phyloP scores from a whole-genome alignment of 2,329 filamentous ascomycete genomes.

The Fusarium drepaniforme region DNA sequence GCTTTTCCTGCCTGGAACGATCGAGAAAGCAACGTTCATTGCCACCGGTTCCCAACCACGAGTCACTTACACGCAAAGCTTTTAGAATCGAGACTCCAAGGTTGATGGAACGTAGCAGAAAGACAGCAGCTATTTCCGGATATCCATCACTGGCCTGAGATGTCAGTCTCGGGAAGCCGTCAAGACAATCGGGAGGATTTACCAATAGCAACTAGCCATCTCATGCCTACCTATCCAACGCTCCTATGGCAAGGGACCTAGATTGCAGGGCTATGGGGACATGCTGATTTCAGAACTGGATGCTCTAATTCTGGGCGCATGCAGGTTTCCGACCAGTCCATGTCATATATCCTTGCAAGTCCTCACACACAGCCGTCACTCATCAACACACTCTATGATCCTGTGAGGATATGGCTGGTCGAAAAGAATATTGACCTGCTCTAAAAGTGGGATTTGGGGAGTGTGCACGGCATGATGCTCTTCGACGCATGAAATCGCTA shows the following conservation, averaged over 20 bases:
- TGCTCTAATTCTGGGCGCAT: conserved; percentile 14
- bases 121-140: not conserved
- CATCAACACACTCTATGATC: not conserved
- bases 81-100: not conserved
- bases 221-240: not conserved
- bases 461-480: not conserved
- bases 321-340: conserved; percentile 30
- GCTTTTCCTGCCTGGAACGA: conserved; percentile 15
- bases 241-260: not conserved
- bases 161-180: not conserved
- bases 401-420: not conserved
- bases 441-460: not conserved
- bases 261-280: conserved; percentile 19
- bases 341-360: conserved; percentile 17
- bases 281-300: conserved; percentile 5
- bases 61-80: not conserved
- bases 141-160: not conserved
- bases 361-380: conserved; percentile 9
- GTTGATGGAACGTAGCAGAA: conserved; percentile 15
- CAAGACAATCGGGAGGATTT: not conserved
- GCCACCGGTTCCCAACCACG: not conserved
- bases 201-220: not conserved
- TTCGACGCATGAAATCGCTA: not conserved
- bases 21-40: conserved; percentile 5
- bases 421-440: not conserved